Conservation (phyloP, 345 rosid species). For the Syzygium grande region DNA sequence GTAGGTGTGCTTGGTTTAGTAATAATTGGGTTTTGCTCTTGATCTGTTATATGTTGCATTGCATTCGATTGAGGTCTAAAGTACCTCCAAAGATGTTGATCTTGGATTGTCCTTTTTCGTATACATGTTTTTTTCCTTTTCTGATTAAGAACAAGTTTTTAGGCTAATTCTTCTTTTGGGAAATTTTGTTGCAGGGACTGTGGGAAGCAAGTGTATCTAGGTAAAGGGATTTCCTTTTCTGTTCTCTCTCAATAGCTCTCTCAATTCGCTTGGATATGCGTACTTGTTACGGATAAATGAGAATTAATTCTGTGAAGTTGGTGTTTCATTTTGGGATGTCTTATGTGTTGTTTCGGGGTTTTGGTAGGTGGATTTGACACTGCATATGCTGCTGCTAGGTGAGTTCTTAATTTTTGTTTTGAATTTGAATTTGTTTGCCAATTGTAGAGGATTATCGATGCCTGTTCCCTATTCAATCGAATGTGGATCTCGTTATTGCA, state of each 20-base stretch:
- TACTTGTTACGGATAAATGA: neutral
- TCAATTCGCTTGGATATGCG: neutral
- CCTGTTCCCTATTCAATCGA: neutral
- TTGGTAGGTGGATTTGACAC: slow-evolving; percentile 91
- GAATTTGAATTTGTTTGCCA: neutral
- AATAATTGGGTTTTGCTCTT: neutral
- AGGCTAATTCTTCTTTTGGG: neutral
- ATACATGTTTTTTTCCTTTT: neutral
- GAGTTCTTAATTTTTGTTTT: neutral
- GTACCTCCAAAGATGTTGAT: neutral
- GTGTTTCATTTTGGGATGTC: neutral
- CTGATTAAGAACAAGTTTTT: neutral
- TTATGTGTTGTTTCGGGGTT: neutral
- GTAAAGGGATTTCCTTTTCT: slow-evolving; percentile 10
- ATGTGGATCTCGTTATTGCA: slow-evolving; percentile 3
- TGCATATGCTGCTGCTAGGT: slow-evolving; percentile 96
- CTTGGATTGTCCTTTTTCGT: neutral
- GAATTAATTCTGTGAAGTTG: neutral
- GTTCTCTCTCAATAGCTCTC: neutral
- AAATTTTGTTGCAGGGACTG: slow-evolving; percentile 45
- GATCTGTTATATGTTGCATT: neutral
- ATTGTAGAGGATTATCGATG: neutral
- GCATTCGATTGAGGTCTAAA: neutral
- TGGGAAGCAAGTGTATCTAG: slow-evolving; percentile 68
- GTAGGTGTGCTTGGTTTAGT: neutral